Base-by-base conservation (phyloP, 2,329 filamentous ascomycete genomes). In the Ceratocystiopsis brevicomis region DNA sequence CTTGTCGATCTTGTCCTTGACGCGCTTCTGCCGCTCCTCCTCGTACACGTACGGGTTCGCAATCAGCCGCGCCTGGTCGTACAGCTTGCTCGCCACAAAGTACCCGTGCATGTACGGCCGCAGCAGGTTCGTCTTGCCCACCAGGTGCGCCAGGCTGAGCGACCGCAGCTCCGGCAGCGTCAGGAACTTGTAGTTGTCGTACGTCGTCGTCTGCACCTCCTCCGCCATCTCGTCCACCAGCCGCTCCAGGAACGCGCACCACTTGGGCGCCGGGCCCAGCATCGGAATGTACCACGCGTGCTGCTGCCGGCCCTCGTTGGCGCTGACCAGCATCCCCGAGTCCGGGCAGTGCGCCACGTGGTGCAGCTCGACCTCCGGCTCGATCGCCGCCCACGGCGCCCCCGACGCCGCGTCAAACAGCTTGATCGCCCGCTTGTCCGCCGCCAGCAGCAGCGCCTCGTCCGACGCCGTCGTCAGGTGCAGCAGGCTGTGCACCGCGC, bases 101-200 rank as follows among this genome's bases (percentile, higher is more conserved):
- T 90, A 96, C 53, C 90, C 92, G 58, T 98, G 90, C 92, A 98
- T 98, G 57, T 98, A 98, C 38, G 90, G 90, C 38, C 88, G 73
- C 37, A 98, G 66, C 17, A 96, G 65, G 55, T 83, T 90, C 25
- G 86, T 93, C 53, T 85, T 87, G 50, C 88, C 88, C 45, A 98
- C 72, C 40, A 98, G 68, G 57, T 96, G 88, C 43, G 83, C 79
- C 55, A 98, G 61, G 57, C 84, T 92, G 51, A 98, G 72, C 34
- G 79, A 75, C 53, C 82, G 81, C 43, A 98, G 69, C 59, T 98
- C 87, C 38, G 83, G 76, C 48, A 85, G 61, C 2, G 88, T 94
- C 56, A 98, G 68, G 73, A 98, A 98, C 63, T 96, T 98, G 74
- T 88, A 96, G 62, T 98, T 96, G 62, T 98, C 90, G 66, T 98